A percentile compares a stretch with the other conserved stretches of the same genome.
These are phyloP conservation scores for Rhizophlyctis rosea DNA, from an alignment of 192 early-diverging fungal genomes.

Conservation along the genomic window DNA sequence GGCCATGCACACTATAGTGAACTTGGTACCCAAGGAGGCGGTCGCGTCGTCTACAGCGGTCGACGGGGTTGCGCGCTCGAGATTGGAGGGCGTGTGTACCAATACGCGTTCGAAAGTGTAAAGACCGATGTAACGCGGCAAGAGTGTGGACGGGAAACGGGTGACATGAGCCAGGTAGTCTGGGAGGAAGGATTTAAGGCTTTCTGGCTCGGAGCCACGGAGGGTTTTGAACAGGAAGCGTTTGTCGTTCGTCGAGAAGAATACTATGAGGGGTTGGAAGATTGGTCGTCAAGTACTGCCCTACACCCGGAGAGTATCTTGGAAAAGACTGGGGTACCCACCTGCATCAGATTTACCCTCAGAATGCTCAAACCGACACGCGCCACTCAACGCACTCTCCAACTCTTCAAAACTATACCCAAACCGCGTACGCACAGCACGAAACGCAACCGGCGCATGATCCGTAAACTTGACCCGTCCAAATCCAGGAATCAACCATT, in stretches of 20 bases:
- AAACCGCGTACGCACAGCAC: conserved; percentile 28
- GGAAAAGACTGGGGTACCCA: not conserved
- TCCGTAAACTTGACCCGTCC: conserved; percentile 35
- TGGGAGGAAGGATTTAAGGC: conserved; percentile 30
- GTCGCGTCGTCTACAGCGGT: not conserved
- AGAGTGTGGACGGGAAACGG: conserved; percentile 24
- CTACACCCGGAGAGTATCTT: not conserved
- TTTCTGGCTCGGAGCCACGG: conserved; percentile 33
- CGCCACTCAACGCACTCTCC: conserved; percentile 6
- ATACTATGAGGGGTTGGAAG: conserved; percentile 21
- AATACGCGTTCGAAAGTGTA: conserved; percentile 39
- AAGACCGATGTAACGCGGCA: conserved; percentile 41
- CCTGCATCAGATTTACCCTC: conserved; percentile 32
- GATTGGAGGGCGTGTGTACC: not conserved
- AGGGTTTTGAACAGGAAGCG: conserved; percentile 41
- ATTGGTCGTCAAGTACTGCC: not conserved
- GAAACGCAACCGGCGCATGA: conserved; percentile 33
- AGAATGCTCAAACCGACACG: conserved; percentile 14
- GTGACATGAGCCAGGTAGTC: conserved; percentile 30
- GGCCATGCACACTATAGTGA: conserved; percentile 40
- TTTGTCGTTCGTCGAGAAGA: conserved; percentile 30
- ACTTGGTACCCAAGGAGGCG: conserved; percentile 16
- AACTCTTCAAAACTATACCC: conserved; percentile 23
- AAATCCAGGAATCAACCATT: conserved; percentile 35
- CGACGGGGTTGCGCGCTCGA: not conserved